These are phyloP conservation scores for Colletotrichum gloeosporioides DNA, from an alignment of 2,329 filamentous ascomycete species.

Conservation along the genomic window DNA sequence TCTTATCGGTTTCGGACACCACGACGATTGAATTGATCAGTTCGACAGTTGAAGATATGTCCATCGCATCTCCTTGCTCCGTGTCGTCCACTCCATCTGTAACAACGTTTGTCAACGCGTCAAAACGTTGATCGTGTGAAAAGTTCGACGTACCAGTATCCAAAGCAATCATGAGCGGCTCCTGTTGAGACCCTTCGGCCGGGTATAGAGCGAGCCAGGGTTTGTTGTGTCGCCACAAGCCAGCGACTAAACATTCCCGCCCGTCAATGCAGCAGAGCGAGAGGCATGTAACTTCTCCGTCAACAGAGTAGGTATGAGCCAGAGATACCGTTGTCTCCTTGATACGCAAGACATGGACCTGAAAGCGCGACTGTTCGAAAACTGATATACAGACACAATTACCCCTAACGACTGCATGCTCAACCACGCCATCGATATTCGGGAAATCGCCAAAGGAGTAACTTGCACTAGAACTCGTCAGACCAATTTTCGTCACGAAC, in stretches of 20 bases:
- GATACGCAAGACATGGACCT: conserved; percentile 43
- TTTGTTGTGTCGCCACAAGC: conserved; percentile 34
- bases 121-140: not conserved
- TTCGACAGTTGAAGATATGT: conserved; percentile 10
- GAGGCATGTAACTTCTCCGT: conserved; percentile 57
- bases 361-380: conserved; percentile 38
- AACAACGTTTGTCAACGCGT: not conserved
- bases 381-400: conserved; percentile 48
- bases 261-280: conserved; percentile 33
- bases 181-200: not conserved
- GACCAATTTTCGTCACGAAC: not conserved
- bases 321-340: conserved; percentile 35
- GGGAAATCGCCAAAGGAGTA: conserved; percentile 13
- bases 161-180: conserved; percentile 23
- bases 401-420: conserved; percentile 47
- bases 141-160: conserved; percentile 24
- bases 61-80: conserved; percentile 5
- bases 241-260: conserved; percentile 35
- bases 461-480: not conserved
- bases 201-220: conserved; percentile 38
- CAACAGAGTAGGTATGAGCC: conserved; percentile 35
- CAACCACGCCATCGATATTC: conserved; percentile 31
- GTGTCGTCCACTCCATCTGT: not conserved
- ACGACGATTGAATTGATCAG: conserved; percentile 49
- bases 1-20: conserved; percentile 30